Base-by-base conservation (phyloP, 352 stramenopile species). In the Globisporangium irregulare region DNA sequence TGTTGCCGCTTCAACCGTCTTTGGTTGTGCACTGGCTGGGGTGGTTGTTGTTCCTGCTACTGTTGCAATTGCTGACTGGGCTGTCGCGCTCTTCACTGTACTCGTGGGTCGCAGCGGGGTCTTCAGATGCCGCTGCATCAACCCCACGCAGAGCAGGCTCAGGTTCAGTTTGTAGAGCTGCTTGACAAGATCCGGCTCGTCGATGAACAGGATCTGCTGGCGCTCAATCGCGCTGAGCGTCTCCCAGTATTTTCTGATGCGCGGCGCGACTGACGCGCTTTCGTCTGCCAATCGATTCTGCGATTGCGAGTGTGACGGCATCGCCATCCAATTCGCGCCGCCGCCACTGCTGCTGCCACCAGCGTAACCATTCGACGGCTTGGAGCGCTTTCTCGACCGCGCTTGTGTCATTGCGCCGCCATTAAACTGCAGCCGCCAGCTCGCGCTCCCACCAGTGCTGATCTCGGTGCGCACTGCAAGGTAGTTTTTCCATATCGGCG, bases 91-190 rank as follows among this genome's bases (percentile, higher is more conserved):
- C 1, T 69, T 18, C 18, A 43, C 24, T 22, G 29, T 64, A 51
- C 64, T 43, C 18, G 59, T 74, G 29, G 27, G 24, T 67, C 62
- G 66, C 51, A 73, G 67, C 3, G 77, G 76, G 1, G 73, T 78
- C 75, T 91, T 93, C 59, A 95, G 76, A 50, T 93, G 87, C 10
- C 85, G 81, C 59, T 93, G 87, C 85, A 95, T 92, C 24, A 95
- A 73, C 20, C 87, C 87, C 4, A 95, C 87, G 60, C 87, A 95
- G 8, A 95, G 69, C 54, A 95, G 75, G 43, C 85, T 93, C 57
- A 93, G 66, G 25, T 95, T 95, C n/a, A 95, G 75, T 61, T 95
- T 95, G 70, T 95, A 95, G 3, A 95, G 73, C 60, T 93, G 85
- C 75, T 93, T 95, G 10, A 95, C 87, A 7, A 93, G 79, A 22